Evolutionary conservation across 2,329 filamentous ascomycete species (phyloP).

Genomic region (Fusarium fujikuroi): DNA sequence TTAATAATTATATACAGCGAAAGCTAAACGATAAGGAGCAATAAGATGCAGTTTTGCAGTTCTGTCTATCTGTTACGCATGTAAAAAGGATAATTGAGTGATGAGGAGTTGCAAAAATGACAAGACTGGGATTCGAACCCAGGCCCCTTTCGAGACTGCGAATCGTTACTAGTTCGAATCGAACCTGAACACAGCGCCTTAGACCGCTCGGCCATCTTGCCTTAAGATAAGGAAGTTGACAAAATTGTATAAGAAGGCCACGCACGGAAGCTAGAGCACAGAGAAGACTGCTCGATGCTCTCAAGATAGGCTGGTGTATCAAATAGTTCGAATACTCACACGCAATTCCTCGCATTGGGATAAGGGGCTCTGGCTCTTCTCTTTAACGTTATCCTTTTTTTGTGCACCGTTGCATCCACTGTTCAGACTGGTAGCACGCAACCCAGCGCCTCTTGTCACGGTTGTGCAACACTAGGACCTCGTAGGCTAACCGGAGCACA

Average conservation of each 20-base stretch:
- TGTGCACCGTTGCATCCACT: too few species aligned
- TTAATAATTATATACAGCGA: too few species aligned
- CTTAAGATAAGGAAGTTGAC: accelerated
- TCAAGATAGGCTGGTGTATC: accelerated
- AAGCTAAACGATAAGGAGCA: too few species aligned
- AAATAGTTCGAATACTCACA: accelerated
- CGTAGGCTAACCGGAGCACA: accelerated
- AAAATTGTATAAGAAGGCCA: accelerated
- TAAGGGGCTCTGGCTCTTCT: accelerated
- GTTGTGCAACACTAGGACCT: not conserved
- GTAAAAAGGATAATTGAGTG: too few species aligned
- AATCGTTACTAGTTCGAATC: conserved; percentile 32
- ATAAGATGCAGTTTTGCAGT: too few species aligned
- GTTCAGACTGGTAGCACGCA: accelerated
- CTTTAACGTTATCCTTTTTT: too few species aligned
- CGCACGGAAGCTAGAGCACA: accelerated
- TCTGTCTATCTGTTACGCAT: too few species aligned
- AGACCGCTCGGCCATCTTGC: conserved; percentile 38
- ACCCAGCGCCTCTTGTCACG: accelerated
- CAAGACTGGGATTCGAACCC: conserved; percentile 40
- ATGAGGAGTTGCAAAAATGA: conserved; percentile 13
- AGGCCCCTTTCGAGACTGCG: conserved; percentile 42
- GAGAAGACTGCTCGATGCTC: accelerated
- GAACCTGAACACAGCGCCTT: conserved; percentile 42
- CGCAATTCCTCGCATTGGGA: accelerated